A percentile compares a stretch with the other conserved stretches of the same genome.
Evolutionary conservation across 495 filamentous ascomycete species (phyloP).

Genomic region (Hyphodiscus hymeniophilus): DNA sequence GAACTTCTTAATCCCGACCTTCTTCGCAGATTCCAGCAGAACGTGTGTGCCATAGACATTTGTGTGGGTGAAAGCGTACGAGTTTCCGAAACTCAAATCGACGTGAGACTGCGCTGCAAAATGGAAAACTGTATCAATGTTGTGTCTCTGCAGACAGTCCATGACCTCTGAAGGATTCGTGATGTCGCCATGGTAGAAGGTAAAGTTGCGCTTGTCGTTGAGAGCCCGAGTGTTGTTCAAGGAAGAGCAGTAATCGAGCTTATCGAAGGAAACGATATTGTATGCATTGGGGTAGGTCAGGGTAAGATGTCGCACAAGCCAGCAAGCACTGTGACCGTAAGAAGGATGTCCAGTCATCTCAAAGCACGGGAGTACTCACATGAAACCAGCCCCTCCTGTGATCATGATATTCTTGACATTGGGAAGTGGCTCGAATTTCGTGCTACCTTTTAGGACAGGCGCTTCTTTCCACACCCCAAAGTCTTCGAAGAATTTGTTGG

Average conservation of each 20-base stretch:
- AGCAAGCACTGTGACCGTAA: slow-evolving; percentile 46
- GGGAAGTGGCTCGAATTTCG: slow-evolving; percentile 50
- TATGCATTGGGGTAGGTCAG: slow-evolving; percentile 59
- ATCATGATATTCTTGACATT: slow-evolving; percentile 66
- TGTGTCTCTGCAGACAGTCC: slow-evolving; percentile 48
- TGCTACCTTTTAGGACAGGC: slow-evolving; percentile 53
- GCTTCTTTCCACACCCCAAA: slow-evolving; percentile 56
- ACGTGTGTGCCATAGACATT: slow-evolving; percentile 71
- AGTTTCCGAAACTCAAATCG: slow-evolving; percentile 63
- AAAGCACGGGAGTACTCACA: slow-evolving; percentile 35
- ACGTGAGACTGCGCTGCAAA: slow-evolving; percentile 73
- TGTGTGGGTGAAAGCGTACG: slow-evolving; percentile 58
- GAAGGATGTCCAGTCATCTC: slow-evolving; percentile 1
- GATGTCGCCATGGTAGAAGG: slow-evolving; percentile 66
- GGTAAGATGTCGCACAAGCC: slow-evolving; percentile 63
- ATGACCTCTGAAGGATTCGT: slow-evolving; percentile 52
- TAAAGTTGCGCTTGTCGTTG: slow-evolving; percentile 55
- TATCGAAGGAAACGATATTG: slow-evolving; percentile 69
- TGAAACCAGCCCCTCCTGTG: slow-evolving; percentile 66
- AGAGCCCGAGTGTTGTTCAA: slow-evolving; percentile 60
- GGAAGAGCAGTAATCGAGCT: slow-evolving; percentile 65
- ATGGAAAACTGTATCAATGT: slow-evolving; percentile 68
- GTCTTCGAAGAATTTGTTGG: slow-evolving; percentile 37
- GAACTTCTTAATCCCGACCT: slow-evolving; percentile 54
- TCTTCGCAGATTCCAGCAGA: slow-evolving; percentile 58